These are phyloP conservation scores for Monoraphidium neglectum DNA, from an alignment of 139 green algal species.

Conservation along the genomic window DNA sequence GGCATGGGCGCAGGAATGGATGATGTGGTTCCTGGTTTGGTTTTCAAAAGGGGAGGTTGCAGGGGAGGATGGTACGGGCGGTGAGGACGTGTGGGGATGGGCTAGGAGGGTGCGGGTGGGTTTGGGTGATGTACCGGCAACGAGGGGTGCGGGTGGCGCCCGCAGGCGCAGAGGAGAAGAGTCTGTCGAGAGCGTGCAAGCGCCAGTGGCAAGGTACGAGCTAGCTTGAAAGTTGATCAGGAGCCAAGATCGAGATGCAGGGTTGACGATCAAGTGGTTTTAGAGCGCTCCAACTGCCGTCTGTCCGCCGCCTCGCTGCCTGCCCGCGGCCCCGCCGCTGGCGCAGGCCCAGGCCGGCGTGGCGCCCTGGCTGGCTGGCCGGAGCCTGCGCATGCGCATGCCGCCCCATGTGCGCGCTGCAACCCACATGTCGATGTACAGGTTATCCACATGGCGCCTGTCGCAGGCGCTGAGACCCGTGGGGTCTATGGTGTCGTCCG, in stretches of 20 bases:
- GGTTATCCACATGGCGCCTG: conserved; percentile 40
- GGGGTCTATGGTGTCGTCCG: no score
- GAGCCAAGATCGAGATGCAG: no score
- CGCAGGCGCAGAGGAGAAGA: background rate
- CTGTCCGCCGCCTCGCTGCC: no score
- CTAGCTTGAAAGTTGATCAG: no score
- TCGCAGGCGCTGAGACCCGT: no score
- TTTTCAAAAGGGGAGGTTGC: background rate
- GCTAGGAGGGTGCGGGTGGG: background rate
- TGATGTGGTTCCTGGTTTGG: conserved; percentile 88
- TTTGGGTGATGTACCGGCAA: background rate
- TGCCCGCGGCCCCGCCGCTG: no score
- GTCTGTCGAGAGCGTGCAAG: background rate
- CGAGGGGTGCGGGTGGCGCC: background rate
- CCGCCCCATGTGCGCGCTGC: background rate
- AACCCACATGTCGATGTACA: conserved; percentile 65
- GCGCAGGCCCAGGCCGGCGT: no score
- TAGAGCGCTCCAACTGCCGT: no score
- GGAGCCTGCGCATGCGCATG: background rate
- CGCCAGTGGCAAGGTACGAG: background rate
- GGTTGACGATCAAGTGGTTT: no score
- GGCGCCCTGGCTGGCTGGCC: no score
- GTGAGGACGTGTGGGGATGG: background rate
- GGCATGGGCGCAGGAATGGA: conserved; percentile 87
- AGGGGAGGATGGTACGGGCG: background rate